phyloP scores from a whole-genome alignment of 2,329 filamentous ascomycete genomes.

The Colletotrichum sansevieriae region DNA sequence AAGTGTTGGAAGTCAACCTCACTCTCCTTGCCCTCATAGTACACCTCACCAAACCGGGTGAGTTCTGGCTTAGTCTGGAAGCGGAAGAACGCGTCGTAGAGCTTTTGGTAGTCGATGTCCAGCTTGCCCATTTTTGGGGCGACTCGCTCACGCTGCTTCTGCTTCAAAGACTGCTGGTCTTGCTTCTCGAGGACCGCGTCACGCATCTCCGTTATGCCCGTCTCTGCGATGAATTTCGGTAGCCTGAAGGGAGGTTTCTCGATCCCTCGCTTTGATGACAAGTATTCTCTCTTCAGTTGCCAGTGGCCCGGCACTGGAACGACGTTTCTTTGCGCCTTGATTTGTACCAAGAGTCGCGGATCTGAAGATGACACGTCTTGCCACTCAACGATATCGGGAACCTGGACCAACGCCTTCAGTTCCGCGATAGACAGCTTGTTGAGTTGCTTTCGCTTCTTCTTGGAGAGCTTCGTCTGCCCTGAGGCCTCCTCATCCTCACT shows the following conservation, averaged over 20 bases:
- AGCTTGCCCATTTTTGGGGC: conserved; percentile 96
- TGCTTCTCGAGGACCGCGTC: conserved; percentile 97
- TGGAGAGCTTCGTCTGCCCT: conserved; percentile 80
- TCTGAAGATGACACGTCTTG: conserved; percentile 94
- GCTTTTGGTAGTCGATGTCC: conserved; percentile 97
- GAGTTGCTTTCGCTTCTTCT: conserved; percentile 92
- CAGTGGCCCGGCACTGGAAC: conserved; percentile 95
- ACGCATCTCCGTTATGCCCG: conserved; percentile 97
- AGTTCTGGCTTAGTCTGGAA: conserved; percentile 96
- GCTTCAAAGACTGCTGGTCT: conserved; percentile 89
- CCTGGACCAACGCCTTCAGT: conserved; percentile 90
- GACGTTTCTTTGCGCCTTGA: conserved; percentile 95
- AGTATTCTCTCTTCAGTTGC: conserved; percentile 95
- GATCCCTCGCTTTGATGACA: conserved; percentile 96
- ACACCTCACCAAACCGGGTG: conserved; percentile 97
- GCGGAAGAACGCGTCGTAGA: conserved; percentile 98
- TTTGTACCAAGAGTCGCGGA: conserved; percentile 88
- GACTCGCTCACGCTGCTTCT: conserved; percentile 94
- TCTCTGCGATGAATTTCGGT: conserved; percentile 97
- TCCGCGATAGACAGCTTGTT: conserved; percentile 96
- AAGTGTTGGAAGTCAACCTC: conserved; percentile 95
- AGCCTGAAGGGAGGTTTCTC: conserved; percentile 95
- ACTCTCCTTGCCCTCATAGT: conserved; percentile 98
- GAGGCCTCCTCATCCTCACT: conserved; percentile 82
- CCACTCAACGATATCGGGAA: conserved; percentile 97